A percentile compares a stretch with the other conserved stretches of the same genome.
These are phyloP conservation scores for Colletotrichum kahawae DNA, from an alignment of 2,329 filamentous ascomycete species.

Conservation along the genomic window DNA sequence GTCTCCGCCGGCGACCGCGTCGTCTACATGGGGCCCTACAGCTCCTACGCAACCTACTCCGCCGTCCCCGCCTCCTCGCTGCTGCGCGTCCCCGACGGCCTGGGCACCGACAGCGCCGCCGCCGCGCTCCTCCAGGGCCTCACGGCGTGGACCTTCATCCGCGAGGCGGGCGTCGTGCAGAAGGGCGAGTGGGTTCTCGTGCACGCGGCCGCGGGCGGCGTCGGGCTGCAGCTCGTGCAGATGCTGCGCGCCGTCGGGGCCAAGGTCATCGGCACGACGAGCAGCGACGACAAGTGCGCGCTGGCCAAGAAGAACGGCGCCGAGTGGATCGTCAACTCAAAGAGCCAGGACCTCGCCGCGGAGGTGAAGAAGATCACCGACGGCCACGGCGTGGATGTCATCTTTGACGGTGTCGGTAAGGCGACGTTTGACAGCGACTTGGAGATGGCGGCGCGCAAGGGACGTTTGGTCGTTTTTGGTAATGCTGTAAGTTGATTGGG, in stretches of 20 bases:
- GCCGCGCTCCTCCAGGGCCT: conserved; percentile 81
- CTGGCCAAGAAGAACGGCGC: conserved; percentile 75
- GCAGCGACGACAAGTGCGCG: conserved; percentile 73
- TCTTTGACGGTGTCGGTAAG: conserved; percentile 88
- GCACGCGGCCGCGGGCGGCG: conserved; percentile 85
- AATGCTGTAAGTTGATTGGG: conserved; percentile 65
- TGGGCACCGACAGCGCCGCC: conserved; percentile 68
- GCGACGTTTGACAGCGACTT: conserved; percentile 82
- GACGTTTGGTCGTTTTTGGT: conserved; percentile 78
- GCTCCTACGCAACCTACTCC: conserved; percentile 63
- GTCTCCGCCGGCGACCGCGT: conserved; percentile 73
- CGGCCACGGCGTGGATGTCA: conserved; percentile 74
- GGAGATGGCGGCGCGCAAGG: conserved; percentile 79
- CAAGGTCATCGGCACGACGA: conserved; percentile 79
- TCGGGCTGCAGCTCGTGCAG: conserved; percentile 77
- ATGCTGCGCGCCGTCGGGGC: conserved; percentile 75
- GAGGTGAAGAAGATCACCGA: conserved; percentile 73
- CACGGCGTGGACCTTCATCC: conserved; percentile 80
- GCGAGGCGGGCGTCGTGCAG: conserved; percentile 77
- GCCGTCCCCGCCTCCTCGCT: conserved; percentile 57
- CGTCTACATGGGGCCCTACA: conserved; percentile 63
- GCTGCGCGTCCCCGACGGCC: conserved; percentile 65
- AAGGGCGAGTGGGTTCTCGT: conserved; percentile 82
- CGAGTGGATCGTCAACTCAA: conserved; percentile 74
- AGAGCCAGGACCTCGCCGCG: conserved; percentile 58